Conservation (phyloP, 495 filamentous ascomycete species). For the Xanthoparmelia taractica region DNA sequence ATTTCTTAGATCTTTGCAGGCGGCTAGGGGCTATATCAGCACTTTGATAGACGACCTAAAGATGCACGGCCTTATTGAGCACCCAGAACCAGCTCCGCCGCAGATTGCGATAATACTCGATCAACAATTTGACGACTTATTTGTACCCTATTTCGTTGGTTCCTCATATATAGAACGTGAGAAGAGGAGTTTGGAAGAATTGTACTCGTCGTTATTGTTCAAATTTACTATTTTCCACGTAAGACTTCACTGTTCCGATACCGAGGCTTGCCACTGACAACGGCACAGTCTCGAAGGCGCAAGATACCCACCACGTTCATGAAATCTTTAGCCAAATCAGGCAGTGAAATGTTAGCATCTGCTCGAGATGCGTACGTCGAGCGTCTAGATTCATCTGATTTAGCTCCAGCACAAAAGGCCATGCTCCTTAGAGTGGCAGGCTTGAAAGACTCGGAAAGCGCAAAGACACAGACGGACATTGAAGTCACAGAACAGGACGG, state of each 20-base stretch:
- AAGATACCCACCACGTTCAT: slow-evolving; percentile 83
- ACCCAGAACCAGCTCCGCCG: slow-evolving; percentile 82
- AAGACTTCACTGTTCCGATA: slow-evolving; percentile 11
- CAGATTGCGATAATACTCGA: slow-evolving; percentile 81
- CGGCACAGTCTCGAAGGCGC: slow-evolving; percentile 53
- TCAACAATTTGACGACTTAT: slow-evolving; percentile 93
- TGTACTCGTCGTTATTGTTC: slow-evolving; percentile 88
- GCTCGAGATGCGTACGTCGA: slow-evolving; percentile 80
- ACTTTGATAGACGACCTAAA: slow-evolving; percentile 87
- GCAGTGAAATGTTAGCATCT: slow-evolving; percentile 70
- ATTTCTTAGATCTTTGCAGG: slow-evolving; percentile 84
- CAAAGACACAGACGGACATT: slow-evolving; percentile 55
- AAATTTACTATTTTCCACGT: slow-evolving; percentile 87
- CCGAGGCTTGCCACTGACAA: background rate
- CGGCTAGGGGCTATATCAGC: slow-evolving; percentile 77
- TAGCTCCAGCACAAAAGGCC: slow-evolving; percentile 71
- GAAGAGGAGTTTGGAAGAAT: slow-evolving; percentile 77
- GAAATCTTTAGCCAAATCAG: slow-evolving; percentile 77
- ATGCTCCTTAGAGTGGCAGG: slow-evolving; percentile 82
- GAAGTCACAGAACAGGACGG: slow-evolving; percentile 88
- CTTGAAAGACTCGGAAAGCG: slow-evolving; percentile 47
- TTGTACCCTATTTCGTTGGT: slow-evolving; percentile 89
- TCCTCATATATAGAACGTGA: slow-evolving; percentile 95
- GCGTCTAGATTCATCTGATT: slow-evolving; percentile 74
- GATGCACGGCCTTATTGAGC: slow-evolving; percentile 86